Evolutionary conservation across 2,329 filamentous ascomycete species (phyloP).

Genomic region (Exophiala oligosperma): DNA sequence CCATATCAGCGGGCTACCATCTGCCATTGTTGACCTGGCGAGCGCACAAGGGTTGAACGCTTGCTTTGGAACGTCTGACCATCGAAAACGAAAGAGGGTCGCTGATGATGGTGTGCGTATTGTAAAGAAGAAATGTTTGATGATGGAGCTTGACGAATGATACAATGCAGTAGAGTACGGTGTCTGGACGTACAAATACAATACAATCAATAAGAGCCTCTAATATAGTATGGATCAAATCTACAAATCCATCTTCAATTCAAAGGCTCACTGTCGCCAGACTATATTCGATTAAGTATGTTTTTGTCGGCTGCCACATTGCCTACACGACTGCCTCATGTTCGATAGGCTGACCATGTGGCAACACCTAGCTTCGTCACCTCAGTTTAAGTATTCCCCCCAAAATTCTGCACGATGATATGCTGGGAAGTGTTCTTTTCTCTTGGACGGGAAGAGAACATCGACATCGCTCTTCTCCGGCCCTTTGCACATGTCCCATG

Average conservation of each 20-base stretch:
- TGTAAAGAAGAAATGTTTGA: neutral
- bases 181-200: neutral
- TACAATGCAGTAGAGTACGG: neutral
- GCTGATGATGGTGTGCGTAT: neutral
- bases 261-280: neutral
- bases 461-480: neutral
- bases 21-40: neutral
- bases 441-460: neutral
- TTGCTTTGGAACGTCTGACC: neutral
- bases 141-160: neutral
- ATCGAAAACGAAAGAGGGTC: constrained; percentile 1
- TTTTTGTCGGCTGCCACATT: neutral
- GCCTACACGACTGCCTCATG: neutral
- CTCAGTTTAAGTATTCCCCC: neutral
- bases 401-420: neutral
- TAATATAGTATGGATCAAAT: neutral
- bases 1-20: neutral
- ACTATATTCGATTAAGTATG: neutral
- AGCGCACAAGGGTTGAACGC: neutral
- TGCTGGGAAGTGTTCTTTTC: neutral
- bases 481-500: neutral
- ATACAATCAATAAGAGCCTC: neutral
- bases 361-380: neutral
- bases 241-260: neutral
- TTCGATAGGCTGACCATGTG: neutral